Percentiles rank a stretch among this genome's conserved stretches.
Evolutionary conservation across 768 basidiomycete species (phyloP).

Genomic region (Leccinum variicolor): DNA sequence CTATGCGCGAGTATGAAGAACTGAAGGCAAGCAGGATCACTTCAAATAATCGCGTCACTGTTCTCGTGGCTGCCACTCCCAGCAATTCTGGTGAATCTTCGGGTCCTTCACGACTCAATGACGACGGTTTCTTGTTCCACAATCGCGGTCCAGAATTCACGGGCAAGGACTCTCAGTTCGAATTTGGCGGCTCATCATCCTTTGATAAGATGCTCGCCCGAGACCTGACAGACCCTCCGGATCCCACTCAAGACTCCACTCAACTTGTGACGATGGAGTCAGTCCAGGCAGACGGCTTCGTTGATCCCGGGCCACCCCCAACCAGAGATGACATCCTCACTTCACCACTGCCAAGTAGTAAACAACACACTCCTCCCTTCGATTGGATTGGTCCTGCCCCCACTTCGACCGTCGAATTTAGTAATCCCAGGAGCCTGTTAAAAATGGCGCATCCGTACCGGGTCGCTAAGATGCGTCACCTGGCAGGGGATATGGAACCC

Average conservation of each 20-base stretch:
- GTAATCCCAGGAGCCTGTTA: conserved; percentile 30
- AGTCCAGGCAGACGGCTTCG: conserved; percentile 1
- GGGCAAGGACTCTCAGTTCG: conserved; percentile 29
- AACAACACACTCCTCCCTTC: conserved; percentile 11
- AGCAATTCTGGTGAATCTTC: conserved; percentile 35
- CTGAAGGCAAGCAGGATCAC: conserved; percentile 13
- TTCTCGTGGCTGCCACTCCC: conserved; percentile 57
- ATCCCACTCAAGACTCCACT: conserved; percentile 21
- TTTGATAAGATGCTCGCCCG: conserved; percentile 39
- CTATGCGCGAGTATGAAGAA: conserved; percentile 26
- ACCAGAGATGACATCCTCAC: not conserved
- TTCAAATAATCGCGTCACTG: conserved; percentile 11
- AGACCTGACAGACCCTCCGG: conserved; percentile 23
- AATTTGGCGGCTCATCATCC: conserved; percentile 41
- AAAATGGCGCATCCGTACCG: conserved; percentile 35
- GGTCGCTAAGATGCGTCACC: conserved; percentile 23
- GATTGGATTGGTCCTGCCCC: conserved; percentile 21
- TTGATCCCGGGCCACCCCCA: conserved; percentile 3
- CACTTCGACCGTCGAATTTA: conserved; percentile 16
- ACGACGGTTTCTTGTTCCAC: conserved; percentile 9
- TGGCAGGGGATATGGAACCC: conserved; percentile 21
- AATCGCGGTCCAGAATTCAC: conserved; percentile 8
- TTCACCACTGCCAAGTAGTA: conserved; percentile 1
- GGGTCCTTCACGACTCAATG: conserved; percentile 11
- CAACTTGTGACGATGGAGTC: conserved; percentile 2